phyloP scores from a whole-genome alignment of 202 grass and related monocot species.

The Cymbopogon flexuosus region DNA sequence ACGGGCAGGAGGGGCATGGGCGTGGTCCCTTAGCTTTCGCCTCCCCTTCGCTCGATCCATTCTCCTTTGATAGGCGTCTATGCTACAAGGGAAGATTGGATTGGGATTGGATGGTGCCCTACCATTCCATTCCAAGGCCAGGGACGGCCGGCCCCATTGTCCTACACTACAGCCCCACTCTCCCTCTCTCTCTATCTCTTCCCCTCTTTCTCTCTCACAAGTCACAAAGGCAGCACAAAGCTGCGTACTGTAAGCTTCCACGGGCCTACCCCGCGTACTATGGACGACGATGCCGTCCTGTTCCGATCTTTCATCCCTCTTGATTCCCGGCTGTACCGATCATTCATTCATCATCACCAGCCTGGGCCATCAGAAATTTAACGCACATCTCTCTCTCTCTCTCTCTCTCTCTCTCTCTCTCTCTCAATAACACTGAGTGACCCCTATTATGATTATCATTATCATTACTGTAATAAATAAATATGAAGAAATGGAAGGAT shows the following conservation, averaged over 20 bases:
- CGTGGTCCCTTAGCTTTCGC: conserved; percentile 30
- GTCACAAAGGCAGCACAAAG: background rate
- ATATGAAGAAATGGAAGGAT: conserved; percentile 11
- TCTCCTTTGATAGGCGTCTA: conserved; percentile 27
- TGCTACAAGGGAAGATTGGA: conserved; percentile 30
- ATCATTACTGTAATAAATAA: background rate
- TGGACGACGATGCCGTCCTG: conserved; percentile 22
- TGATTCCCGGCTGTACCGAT: conserved; percentile 51
- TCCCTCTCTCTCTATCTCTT: background rate
- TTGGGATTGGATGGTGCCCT: conserved; percentile 41
- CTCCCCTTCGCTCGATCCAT: background rate
- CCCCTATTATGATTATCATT: conserved; percentile 12
- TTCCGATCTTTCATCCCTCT: conserved; percentile 40
- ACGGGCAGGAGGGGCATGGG: background rate
- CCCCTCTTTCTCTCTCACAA: background rate
- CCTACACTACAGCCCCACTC: background rate
- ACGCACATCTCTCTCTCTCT: conserved; percentile 4
- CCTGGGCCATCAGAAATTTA: conserved; percentile 23
- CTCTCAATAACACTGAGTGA: conserved; percentile 28
- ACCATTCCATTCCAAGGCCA: conserved; percentile 12
- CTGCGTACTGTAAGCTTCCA: conserved; percentile 22
- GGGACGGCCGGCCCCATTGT: conserved; percentile 27
- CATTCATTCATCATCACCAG: conserved; percentile 40
- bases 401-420: background rate
- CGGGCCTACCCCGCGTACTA: conserved; percentile 27